Conservation (phyloP, 306 rosid species). For the Sophora flavescens region DNA sequence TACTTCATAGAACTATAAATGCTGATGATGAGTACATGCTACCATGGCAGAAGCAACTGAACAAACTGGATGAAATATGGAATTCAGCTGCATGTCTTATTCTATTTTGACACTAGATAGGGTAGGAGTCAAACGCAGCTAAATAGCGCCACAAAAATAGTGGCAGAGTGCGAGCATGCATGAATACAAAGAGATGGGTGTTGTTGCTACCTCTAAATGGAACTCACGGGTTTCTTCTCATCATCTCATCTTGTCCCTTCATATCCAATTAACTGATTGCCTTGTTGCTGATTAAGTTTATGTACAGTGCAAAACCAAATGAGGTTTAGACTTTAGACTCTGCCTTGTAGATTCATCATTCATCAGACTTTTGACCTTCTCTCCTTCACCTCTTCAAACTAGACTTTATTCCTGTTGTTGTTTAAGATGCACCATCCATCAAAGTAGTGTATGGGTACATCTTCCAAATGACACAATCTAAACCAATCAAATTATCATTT, state of each 20-base stretch:
- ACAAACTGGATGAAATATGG: background rate
- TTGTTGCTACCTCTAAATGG: background rate
- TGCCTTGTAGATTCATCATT: background rate
- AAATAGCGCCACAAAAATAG: conserved; percentile 13
- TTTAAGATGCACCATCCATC: too few species aligned
- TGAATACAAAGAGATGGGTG: conserved; percentile 3
- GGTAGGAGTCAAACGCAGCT: conserved; percentile 32
- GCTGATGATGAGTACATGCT: conserved; percentile 34
- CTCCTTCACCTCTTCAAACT: background rate
- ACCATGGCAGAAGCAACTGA: conserved; percentile 31
- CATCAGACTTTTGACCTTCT: background rate
- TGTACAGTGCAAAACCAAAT: background rate
- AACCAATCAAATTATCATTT: too few species aligned
- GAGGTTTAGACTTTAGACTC: background rate
- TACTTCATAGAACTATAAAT: conserved; percentile 8
- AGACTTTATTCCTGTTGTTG: too few species aligned
- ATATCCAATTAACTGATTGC: conserved; percentile 7
- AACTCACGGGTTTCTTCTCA: conserved; percentile 34
- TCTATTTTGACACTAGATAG: conserved; percentile 31
- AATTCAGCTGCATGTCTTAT: conserved; percentile 43
- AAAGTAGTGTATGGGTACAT: too few species aligned
- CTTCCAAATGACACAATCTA: too few species aligned
- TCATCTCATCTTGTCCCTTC: background rate
- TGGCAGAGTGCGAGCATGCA: background rate
- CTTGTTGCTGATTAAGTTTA: background rate